phyloP scores from a whole-genome alignment of 305 asterid species.

The Fraxinus nigra region DNA sequence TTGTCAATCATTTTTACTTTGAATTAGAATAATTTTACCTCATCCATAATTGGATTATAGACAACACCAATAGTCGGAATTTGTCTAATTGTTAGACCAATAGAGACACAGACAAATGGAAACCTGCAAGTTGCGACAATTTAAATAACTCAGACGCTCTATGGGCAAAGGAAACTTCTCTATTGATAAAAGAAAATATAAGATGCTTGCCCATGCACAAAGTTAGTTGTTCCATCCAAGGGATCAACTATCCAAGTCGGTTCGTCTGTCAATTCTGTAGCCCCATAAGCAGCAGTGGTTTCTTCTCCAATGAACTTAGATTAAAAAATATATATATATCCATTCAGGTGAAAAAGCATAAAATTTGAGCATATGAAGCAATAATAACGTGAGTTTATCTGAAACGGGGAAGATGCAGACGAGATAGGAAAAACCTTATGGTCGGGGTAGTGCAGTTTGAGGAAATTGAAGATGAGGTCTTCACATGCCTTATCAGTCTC shows the following conservation, averaged over 20 bases:
- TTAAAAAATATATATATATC: neutral
- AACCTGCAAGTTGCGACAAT: conserved; percentile 30
- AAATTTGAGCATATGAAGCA: conserved; percentile 7
- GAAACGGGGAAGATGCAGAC: conserved; percentile 4
- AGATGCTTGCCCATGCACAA: conserved; percentile 80
- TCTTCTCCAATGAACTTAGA: conserved; percentile 93
- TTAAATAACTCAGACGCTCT: conserved; percentile 8
- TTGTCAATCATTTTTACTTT: neutral
- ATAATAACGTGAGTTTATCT: neutral
- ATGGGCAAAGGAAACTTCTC: neutral
- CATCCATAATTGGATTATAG: conserved; percentile 86
- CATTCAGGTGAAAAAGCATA: conserved; percentile 6
- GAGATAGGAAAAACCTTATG: conserved; percentile 55
- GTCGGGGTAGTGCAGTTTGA: conserved; percentile 59
- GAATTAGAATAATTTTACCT: conserved; percentile 46
- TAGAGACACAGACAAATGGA: conserved; percentile 59
- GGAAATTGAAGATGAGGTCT: conserved; percentile 65
- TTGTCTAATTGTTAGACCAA: conserved; percentile 78
- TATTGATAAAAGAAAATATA: neutral
- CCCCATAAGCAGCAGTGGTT: conserved; percentile 75
- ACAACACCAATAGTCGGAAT: conserved; percentile 83
- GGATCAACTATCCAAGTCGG: conserved; percentile 61
- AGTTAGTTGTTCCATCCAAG: conserved; percentile 65
- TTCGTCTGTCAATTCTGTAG: conserved; percentile 43
- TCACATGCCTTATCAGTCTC: conserved; percentile 95